Percentiles rank a stretch among this genome's conserved stretches.
phyloP scores from a whole-genome alignment of 345 rosid species.

The Cochlearia excelsa region DNA sequence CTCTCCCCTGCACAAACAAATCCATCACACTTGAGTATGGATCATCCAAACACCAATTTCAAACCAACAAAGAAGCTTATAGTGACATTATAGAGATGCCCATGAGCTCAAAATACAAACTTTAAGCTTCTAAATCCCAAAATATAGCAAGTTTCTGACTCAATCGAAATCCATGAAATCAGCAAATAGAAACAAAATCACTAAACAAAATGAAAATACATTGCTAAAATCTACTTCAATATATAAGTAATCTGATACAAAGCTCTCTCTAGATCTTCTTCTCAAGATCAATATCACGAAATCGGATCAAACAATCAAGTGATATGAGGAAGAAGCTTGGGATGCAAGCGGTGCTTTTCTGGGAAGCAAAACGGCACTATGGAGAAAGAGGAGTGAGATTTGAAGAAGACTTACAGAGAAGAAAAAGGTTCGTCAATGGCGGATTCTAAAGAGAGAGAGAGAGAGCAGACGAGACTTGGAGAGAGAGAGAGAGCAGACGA shows the following conservation, averaged over 20 bases:
- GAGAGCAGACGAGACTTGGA: too few relatives aligned
- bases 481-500: too few relatives aligned
- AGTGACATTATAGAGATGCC: slow-evolving; percentile 8
- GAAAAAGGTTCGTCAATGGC: slow-evolving; percentile 26
- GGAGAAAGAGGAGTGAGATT: slow-evolving; percentile 19
- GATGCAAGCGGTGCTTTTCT: slow-evolving; percentile 6
- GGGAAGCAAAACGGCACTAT: slow-evolving; percentile 2
- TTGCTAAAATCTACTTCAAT: neutral
- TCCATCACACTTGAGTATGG: slow-evolving; percentile 6
- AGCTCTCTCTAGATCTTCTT: slow-evolving; percentile 24
- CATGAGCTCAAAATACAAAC: neutral
- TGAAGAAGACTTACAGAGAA: slow-evolving; percentile 25
- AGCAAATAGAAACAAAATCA: slow-evolving; percentile 6
- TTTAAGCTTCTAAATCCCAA: neutral
- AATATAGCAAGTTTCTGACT: slow-evolving; percentile 29
- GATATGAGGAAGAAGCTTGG: slow-evolving; percentile 19
- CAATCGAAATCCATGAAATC: slow-evolving; percentile 31
- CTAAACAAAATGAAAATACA: slow-evolving; percentile 1
- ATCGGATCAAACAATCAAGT: slow-evolving; percentile 31
- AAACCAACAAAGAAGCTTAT: slow-evolving; percentile 6
- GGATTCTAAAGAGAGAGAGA: slow-evolving; percentile 29
- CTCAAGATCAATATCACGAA: slow-evolving; percentile 8
- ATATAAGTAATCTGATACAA: neutral
- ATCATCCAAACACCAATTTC: slow-evolving; percentile 7
- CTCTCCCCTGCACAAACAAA: slow-evolving; percentile 29